These are phyloP conservation scores for Thielaviopsis cerberus DNA, from an alignment of 2,329 filamentous ascomycete species.

Conservation along the genomic window DNA sequence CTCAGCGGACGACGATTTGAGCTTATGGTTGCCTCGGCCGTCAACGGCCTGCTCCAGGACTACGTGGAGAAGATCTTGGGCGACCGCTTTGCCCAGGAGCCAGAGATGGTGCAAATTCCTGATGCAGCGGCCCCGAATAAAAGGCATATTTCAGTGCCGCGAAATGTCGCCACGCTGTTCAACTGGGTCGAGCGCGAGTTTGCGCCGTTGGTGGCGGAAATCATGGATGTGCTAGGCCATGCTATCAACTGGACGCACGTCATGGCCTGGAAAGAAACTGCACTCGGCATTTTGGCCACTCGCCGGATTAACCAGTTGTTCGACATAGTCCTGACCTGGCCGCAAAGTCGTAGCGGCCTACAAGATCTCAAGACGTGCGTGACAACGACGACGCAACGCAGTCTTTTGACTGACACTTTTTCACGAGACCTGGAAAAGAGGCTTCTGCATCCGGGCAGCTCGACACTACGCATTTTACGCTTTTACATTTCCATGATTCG, in stretches of 20 bases:
- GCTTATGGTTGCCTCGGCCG: conserved; percentile 1
- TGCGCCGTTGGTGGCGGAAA: conserved; percentile 42
- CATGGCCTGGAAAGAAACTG: conserved; percentile 52
- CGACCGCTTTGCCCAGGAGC: conserved; percentile 3
- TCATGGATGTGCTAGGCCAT: conserved; percentile 31
- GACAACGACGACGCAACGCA: conserved; percentile 47
- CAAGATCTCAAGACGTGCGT: conserved; percentile 56
- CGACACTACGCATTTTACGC: conserved; percentile 56
- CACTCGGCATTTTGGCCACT: conserved; percentile 46
- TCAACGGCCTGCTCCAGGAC: conserved; percentile 2
- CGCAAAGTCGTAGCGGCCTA: conserved; percentile 49
- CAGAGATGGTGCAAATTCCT: not conserved
- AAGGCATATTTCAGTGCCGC: not conserved
- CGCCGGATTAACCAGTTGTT: conserved; percentile 56
- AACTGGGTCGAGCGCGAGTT: conserved; percentile 53
- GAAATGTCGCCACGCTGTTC: conserved; percentile 3
- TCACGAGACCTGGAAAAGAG: conserved; percentile 44
- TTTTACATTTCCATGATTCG: conserved; percentile 66
- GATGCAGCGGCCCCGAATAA: not conserved
- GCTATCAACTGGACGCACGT: conserved; percentile 36
- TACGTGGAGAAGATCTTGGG: not conserved
- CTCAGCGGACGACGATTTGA: conserved; percentile 3
- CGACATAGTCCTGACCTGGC: conserved; percentile 63
- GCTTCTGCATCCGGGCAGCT: conserved; percentile 56
- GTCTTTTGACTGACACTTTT: conserved; percentile 53